Conservation (phyloP, 176 grass and related monocot genomes). For the Areca catechu region DNA sequence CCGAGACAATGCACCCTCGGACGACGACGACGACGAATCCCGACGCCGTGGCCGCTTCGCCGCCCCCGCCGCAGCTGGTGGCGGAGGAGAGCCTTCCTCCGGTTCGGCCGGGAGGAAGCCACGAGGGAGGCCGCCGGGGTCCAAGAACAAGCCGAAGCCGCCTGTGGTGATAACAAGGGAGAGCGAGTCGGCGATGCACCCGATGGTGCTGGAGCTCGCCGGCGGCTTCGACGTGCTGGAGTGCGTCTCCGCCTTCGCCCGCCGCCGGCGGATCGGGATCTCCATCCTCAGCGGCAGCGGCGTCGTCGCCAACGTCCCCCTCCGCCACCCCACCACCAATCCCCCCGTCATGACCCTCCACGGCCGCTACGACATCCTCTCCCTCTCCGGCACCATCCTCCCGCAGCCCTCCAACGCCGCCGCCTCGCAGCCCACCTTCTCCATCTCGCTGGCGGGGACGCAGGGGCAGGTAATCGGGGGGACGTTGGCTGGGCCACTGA, state of each 20-base stretch:
- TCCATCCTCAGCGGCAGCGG: constrained; percentile 70
- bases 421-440: constrained; percentile 17
- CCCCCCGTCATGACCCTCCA: constrained; percentile 32
- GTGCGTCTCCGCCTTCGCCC: constrained; percentile 41
- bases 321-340: constrained; percentile 34
- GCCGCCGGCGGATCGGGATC: constrained; percentile 42
- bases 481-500: constrained; percentile 50
- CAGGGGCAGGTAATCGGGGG: constrained; percentile 87
- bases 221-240: constrained; percentile 41
- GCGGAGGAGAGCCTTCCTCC: neutral
- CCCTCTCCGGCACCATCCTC: constrained; percentile 60
- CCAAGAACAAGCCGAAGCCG: constrained; percentile 78
- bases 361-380: constrained; percentile 61
- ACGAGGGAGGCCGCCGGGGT: constrained; percentile 56
- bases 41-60: neutral
- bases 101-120: constrained; percentile 26
- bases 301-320: constrained; percentile 34
- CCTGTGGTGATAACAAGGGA: constrained; percentile 67
- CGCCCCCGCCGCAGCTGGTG: neutral
- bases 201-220: constrained; percentile 60
- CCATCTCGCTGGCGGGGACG: constrained; percentile 37
- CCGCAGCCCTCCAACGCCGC: neutral
- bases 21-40: neutral
- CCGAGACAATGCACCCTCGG: neutral
- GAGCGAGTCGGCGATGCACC: constrained; percentile 47